These are phyloP conservation scores for Rhodamnia argentea DNA, from an alignment of 345 rosid genomes.

Conservation along the genomic window DNA sequence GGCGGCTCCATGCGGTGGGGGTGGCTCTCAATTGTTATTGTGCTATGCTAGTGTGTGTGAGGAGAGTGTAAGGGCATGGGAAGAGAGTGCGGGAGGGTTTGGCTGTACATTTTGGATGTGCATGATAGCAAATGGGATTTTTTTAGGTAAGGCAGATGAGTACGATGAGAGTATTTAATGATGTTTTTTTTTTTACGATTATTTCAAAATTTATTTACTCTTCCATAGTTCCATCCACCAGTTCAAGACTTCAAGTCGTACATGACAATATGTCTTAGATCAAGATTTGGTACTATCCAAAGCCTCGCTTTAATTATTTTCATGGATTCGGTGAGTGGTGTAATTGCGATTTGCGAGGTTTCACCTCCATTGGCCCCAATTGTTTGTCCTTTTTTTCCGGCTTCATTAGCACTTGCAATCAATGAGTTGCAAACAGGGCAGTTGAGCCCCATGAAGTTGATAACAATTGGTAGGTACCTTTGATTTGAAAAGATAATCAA, in stretches of 20 bases:
- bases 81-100: too few relatives aligned
- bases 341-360: neutral
- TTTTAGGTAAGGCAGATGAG: too few relatives aligned
- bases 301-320: neutral
- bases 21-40: too few relatives aligned
- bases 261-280: neutral
- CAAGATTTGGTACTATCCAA: neutral
- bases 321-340: neutral
- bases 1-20: too few relatives aligned
- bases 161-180: neutral
- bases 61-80: too few relatives aligned
- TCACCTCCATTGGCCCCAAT: neutral
- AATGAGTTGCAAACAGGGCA: neutral
- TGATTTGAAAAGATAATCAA: neutral
- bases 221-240: neutral
- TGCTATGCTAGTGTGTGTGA: too few relatives aligned
- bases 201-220: neutral
- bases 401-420: neutral
- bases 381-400: neutral
- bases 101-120: too few relatives aligned
- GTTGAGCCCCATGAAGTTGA: neutral
- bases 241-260: neutral
- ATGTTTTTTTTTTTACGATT: neutral
- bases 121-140: too few relatives aligned
- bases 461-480: neutral